These are phyloP conservation scores for Heracleum sosnowskyi DNA, from an alignment of 129 eudicot genomes.

Conservation along the genomic window DNA sequence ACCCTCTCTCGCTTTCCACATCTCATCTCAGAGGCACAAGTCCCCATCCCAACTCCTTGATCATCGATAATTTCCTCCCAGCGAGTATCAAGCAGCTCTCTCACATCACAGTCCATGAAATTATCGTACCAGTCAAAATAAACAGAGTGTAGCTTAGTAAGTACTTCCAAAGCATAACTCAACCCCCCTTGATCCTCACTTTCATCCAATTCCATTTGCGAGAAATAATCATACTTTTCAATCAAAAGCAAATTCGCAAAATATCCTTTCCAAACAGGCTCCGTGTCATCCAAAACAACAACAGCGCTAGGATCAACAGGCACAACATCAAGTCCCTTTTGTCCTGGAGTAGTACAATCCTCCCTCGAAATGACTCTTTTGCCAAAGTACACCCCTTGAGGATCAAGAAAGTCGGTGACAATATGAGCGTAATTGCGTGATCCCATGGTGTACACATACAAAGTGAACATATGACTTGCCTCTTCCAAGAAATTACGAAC, in stretches of 20 bases:
- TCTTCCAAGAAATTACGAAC: background rate
- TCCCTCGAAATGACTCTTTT: background rate
- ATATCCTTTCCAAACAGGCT: slow-evolving; percentile 17
- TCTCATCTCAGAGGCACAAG: background rate
- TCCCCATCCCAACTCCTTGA: background rate
- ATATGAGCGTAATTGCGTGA: background rate
- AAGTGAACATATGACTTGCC: background rate
- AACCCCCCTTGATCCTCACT: background rate
- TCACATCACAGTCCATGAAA: background rate
- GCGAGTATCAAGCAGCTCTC: background rate
- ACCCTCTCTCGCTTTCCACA: too few species aligned
- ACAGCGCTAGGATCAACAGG: slow-evolving; percentile 34
- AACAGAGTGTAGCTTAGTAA: background rate
- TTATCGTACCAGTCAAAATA: background rate
- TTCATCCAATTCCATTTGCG: background rate
- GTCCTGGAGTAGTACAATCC: slow-evolving; percentile 20
- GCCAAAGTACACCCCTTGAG: background rate
- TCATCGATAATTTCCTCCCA: background rate
- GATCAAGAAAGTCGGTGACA: background rate
- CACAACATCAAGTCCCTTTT: slow-evolving; percentile 55
- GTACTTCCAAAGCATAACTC: background rate
- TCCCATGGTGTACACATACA: background rate
- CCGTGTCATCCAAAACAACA: slow-evolving; percentile 47
- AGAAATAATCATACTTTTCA: background rate
- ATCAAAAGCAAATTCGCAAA: background rate